Percentiles rank a stretch among this genome's conserved stretches.
These are phyloP conservation scores for Monilinia laxa DNA, from an alignment of 2,329 filamentous ascomycete species.

Conservation along the genomic window DNA sequence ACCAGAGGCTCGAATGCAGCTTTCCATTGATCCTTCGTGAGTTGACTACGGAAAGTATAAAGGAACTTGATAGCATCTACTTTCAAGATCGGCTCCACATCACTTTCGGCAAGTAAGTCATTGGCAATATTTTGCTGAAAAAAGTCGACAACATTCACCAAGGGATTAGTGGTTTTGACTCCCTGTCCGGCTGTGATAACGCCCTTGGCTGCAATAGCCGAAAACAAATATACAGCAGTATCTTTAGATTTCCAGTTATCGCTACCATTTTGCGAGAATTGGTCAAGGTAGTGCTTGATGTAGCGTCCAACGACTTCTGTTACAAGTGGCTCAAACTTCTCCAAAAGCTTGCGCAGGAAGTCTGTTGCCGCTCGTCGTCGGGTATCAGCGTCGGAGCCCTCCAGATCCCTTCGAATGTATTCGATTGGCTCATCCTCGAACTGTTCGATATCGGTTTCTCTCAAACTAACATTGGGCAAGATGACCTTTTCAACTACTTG, in stretches of 20 bases:
- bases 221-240: constrained; percentile 94
- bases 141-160: constrained; percentile 88
- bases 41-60: constrained; percentile 92
- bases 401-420: constrained; percentile 91
- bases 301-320: constrained; percentile 86
- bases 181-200: constrained; percentile 83
- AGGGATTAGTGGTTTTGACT: constrained; percentile 84
- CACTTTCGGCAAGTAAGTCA: constrained; percentile 73
- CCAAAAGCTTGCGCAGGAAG: constrained; percentile 84
- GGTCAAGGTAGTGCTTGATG: constrained; percentile 76
- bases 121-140: constrained; percentile 89
- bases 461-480: constrained; percentile 84
- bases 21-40: constrained; percentile 90
- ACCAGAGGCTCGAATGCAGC: constrained; percentile 86
- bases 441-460: constrained; percentile 90
- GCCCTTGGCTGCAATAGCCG: constrained; percentile 91
- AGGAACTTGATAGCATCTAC: constrained; percentile 98
- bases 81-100: constrained; percentile 81
- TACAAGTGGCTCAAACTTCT: constrained; percentile 82
- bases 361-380: constrained; percentile 89
- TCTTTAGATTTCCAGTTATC: constrained; percentile 96
- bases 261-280: constrained; percentile 65
- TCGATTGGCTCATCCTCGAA: constrained; percentile 99
- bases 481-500: constrained; percentile 96
- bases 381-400: constrained; percentile 95